A percentile compares a stretch with the other conserved stretches of the same genome.
Evolutionary conservation across 139 green algal species (phyloP).

Genomic region (Chlorella sorokiniana): DNA sequence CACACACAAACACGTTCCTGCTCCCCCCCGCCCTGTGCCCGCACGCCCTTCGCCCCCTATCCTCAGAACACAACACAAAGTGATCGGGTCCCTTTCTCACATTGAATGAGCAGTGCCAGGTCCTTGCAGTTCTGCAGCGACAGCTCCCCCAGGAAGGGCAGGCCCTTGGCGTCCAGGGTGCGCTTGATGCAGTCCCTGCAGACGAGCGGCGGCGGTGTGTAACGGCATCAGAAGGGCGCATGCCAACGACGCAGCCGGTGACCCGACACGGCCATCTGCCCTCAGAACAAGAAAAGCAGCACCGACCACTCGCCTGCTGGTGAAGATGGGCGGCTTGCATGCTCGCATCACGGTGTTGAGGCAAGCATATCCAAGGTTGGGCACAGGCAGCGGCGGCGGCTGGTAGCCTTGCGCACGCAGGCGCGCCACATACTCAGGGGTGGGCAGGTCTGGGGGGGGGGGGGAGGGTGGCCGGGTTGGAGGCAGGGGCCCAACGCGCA

Average conservation of each 20-base stretch:
- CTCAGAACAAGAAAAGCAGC: not conserved
- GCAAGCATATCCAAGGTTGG: conserved; percentile 76
- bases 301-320: conserved; percentile 34
- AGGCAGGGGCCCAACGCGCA: not conserved
- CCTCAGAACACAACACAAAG: not conserved
- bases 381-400: conserved; percentile 38
- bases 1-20: no score
- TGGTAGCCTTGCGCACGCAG: not conserved
- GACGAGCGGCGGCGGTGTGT: not conserved
- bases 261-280: not conserved
- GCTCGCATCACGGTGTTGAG: conserved; percentile 59
- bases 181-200: conserved; percentile 51
- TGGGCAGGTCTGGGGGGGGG: conserved; percentile 12
- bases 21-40: no score
- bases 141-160: conserved; percentile 57
- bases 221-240: not conserved
- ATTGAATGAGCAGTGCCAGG: conserved; percentile 56
- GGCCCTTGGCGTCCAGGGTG: conserved; percentile 47
- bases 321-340: conserved; percentile 61
- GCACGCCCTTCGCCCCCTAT: no score
- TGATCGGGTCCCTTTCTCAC: no score
- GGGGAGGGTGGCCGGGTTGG: not conserved
- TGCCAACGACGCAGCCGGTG: not conserved
- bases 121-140: conserved; percentile 59
- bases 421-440: not conserved